Conservation (phyloP, 441 rosid genomes). For the Breynia disticha region DNA sequence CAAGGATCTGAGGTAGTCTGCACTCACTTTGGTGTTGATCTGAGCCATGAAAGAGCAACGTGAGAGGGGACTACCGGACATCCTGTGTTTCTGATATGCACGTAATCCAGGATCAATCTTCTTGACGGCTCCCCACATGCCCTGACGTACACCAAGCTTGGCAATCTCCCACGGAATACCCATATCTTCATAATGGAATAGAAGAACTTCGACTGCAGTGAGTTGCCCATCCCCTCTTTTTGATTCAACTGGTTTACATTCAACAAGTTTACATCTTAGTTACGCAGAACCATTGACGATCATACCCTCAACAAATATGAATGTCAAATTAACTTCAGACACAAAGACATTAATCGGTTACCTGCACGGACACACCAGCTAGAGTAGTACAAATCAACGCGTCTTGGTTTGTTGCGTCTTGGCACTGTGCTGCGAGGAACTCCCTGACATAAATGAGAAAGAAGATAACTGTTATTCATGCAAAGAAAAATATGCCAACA, state of each 20-base stretch:
- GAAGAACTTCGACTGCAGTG: conserved; percentile 78
- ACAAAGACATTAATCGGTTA: conserved; percentile 11
- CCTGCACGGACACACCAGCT: conserved; percentile 96
- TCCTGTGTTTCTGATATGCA: conserved; percentile 54
- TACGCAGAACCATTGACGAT: not conserved
- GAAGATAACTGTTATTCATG: conserved; percentile 1
- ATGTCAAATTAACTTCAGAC: not conserved
- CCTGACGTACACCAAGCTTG: conserved; percentile 84
- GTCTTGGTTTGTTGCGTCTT: conserved; percentile 65
- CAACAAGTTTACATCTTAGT: conserved; percentile 7
- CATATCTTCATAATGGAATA: conserved; percentile 94
- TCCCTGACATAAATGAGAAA: conserved; percentile 47
- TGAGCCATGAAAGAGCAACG: conserved; percentile 63
- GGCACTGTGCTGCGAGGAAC: conserved; percentile 58
- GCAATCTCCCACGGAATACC: conserved; percentile 94
- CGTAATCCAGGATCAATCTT: conserved; percentile 81
- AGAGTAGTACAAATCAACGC: conserved; percentile 87
- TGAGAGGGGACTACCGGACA: conserved; percentile 45
- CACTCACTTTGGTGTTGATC: conserved; percentile 68
- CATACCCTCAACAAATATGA: too few species aligned
- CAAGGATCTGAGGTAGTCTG: conserved; percentile 41
- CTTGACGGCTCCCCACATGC: conserved; percentile 99
- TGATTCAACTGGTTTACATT: conserved; percentile 58
- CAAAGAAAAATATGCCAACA: too few species aligned
- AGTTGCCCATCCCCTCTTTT: conserved; percentile 65